A percentile compares a stretch with the other conserved stretches of the same genome.
Evolutionary conservation across 225 moss, liverwort and hornwort species (phyloP).

Genomic region (Lunularia cruciata): DNA sequence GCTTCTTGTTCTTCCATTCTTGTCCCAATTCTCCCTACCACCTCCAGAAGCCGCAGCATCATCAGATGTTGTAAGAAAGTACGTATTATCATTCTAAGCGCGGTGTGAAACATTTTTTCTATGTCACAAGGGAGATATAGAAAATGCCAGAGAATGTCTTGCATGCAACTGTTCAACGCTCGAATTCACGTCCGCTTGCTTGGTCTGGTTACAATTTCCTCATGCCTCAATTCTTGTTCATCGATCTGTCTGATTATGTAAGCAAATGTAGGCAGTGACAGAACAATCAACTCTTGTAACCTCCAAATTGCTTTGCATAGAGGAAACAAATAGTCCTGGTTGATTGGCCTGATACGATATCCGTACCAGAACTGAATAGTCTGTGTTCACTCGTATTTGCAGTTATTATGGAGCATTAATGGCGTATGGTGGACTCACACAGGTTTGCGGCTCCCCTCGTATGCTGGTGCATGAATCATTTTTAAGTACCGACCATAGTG

Average conservation of each 20-base stretch:
- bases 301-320: too few relatives aligned
- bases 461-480: background rate
- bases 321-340: background rate
- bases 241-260: background rate
- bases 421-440: constrained; percentile 81
- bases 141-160: too few relatives aligned
- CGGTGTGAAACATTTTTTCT: too few relatives aligned
- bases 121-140: too few relatives aligned
- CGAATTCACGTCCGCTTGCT: too few relatives aligned
- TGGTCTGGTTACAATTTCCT: too few relatives aligned
- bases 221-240: background rate
- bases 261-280: background rate
- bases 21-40: constrained; percentile 71
- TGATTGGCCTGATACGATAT: too few relatives aligned
- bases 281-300: background rate
- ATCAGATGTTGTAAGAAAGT: constrained; percentile 64
- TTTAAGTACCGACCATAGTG: background rate
- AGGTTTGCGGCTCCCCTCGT: constrained; percentile 36
- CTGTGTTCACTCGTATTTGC: constrained; percentile 28
- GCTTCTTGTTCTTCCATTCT: constrained; percentile 65
- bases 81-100: too few relatives aligned
- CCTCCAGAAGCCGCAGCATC: constrained; percentile 43
- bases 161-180: too few relatives aligned
- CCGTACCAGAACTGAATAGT: background rate
- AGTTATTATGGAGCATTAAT: constrained; percentile 77